Percentiles rank a stretch among this genome's conserved stretches.
These are phyloP conservation scores for Dentipellis sp. DNA, from an alignment of 768 basidiomycete species.

Conservation along the genomic window DNA sequence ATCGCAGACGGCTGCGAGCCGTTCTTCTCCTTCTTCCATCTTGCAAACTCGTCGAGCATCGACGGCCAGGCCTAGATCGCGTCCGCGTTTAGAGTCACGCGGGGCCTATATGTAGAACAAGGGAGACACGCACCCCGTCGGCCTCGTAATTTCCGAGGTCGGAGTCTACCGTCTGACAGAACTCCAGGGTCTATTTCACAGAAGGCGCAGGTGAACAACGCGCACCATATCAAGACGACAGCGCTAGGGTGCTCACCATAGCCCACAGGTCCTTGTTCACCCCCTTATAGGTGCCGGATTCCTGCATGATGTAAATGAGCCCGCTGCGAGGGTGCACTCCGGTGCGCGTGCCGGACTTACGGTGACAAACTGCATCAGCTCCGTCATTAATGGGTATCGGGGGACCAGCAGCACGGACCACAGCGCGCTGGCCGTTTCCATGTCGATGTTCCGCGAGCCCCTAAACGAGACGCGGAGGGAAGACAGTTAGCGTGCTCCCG, in stretches of 20 bases:
- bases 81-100: not conserved
- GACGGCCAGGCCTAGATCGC: conserved; percentile 68
- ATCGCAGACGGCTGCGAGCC: not conserved
- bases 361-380: conserved; percentile 56
- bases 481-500: not conserved
- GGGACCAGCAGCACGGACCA: conserved; percentile 71
- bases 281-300: conserved; percentile 56
- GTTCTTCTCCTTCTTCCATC: conserved; percentile 42
- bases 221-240: not conserved
- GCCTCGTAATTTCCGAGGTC: conserved; percentile 61
- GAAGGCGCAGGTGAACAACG: not conserved
- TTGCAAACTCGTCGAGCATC: conserved; percentile 69
- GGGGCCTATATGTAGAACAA: conserved; percentile 16
- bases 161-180: conserved; percentile 52
- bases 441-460: conserved; percentile 67
- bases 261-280: conserved; percentile 82
- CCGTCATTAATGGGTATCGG: conserved; percentile 55
- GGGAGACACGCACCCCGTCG: conserved; percentile 46
- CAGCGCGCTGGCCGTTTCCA: conserved; percentile 71
- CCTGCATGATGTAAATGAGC: conserved; percentile 16
- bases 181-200: conserved; percentile 57
- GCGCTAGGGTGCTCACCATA: conserved; percentile 44
- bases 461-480: conserved; percentile 24
- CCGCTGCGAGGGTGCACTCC: not conserved
- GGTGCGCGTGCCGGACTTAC: conserved; percentile 28